Evolutionary conservation across 2,329 filamentous ascomycete genomes (phyloP).

Genomic region (Colletotrichum brevisporum): DNA sequence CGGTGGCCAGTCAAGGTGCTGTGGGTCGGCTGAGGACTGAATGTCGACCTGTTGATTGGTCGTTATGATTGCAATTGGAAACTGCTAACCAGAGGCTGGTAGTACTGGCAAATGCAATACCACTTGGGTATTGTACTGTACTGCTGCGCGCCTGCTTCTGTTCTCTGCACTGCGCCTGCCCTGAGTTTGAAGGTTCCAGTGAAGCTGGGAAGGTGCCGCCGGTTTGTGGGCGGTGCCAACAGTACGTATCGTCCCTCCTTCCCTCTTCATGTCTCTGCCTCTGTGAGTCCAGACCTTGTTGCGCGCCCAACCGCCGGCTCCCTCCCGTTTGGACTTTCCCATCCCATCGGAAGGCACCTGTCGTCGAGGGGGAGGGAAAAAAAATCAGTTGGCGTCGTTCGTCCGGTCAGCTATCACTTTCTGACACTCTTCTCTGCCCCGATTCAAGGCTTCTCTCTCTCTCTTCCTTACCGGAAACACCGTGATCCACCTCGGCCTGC

Average conservation of each 20-base stretch:
- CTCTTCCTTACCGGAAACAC: conserved; percentile 26
- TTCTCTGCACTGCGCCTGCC: too few relatives aligned
- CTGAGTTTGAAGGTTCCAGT: too few relatives aligned
- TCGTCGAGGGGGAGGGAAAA: neutral
- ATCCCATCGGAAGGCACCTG: neutral
- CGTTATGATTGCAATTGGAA: conserved; percentile 23
- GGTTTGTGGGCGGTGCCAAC: conserved; percentile 22
- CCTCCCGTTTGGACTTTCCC: conserved; percentile 12
- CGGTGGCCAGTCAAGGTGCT: conserved; percentile 27
- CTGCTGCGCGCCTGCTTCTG: too few relatives aligned
- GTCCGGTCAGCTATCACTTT: neutral
- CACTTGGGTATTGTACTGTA: too few relatives aligned
- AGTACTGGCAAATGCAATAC: too few relatives aligned
- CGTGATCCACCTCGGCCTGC: conserved; percentile 27
- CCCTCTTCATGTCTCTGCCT: neutral
- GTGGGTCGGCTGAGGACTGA: conserved; percentile 29
- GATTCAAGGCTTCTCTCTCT: conserved; percentile 14
- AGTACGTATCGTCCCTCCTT: neutral
- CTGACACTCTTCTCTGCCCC: conserved; percentile 5
- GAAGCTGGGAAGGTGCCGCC: neutral
- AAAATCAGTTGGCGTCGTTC: neutral
- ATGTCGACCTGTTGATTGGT: conserved; percentile 8
- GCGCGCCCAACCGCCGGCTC: neutral
- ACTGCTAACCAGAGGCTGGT: conserved; percentile 2
- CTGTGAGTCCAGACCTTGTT: neutral